Conservation (phyloP, 345 rosid genomes). For the Gossypioides kirkii region DNA sequence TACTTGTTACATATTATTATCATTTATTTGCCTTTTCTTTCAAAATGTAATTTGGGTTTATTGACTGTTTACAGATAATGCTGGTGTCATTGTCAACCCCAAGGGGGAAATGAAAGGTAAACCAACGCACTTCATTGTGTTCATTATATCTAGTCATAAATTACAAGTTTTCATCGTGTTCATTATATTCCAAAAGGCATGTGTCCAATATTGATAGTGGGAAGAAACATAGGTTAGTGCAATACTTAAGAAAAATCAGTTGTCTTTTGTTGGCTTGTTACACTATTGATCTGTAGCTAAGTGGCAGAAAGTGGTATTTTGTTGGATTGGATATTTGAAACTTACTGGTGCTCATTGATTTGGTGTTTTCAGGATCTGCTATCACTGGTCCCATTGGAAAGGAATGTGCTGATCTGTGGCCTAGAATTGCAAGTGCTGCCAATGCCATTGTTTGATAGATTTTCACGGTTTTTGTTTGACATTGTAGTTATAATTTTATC, state of each 20-base stretch:
- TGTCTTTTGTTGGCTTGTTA: not conserved
- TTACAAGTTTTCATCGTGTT: too few species aligned
- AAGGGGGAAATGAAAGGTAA: conserved; percentile 68
- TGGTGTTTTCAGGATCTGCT: conserved; percentile 44
- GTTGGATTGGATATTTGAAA: not conserved
- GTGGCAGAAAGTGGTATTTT: not conserved
- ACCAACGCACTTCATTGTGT: not conserved
- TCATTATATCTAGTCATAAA: not conserved
- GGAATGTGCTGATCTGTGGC: conserved; percentile 79
- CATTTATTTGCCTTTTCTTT: not conserved
- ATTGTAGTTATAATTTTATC: not conserved
- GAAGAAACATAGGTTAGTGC: too few species aligned
- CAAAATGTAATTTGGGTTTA: not conserved
- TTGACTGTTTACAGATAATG: conserved; percentile 41
- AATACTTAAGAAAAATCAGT: too few species aligned
- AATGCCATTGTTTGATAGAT: conserved; percentile 42
- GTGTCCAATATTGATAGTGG: too few species aligned
- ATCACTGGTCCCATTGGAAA: conserved; percentile 60
- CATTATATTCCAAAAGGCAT: too few species aligned
- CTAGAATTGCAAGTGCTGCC: conserved; percentile 83
- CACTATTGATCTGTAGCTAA: not conserved
- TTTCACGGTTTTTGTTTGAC: not conserved
- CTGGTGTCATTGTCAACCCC: conserved; percentile 62
- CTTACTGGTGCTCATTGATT: not conserved
- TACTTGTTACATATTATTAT: not conserved